Conservation (phyloP, 257 asterid species). For the Plantago elongata region DNA sequence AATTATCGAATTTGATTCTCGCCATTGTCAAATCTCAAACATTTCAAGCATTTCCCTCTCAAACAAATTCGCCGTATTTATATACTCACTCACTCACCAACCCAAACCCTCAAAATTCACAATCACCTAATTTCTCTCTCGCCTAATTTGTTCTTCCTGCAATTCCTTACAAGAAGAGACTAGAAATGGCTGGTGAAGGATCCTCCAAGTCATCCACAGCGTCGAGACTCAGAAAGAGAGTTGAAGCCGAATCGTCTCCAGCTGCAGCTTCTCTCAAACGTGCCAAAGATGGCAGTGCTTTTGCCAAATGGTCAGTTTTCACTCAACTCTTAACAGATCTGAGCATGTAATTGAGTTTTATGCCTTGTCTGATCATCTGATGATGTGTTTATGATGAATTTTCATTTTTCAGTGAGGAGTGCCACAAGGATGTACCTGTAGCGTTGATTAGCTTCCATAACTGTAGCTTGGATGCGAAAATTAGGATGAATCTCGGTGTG, state of each 20-base stretch:
- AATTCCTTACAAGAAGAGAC: neutral
- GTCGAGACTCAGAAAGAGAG: slow-evolving; percentile 55
- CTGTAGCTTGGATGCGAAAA: slow-evolving; percentile 74
- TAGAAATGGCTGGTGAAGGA: slow-evolving; percentile 46
- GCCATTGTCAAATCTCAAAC: neutral
- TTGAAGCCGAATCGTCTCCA: slow-evolving; percentile 47
- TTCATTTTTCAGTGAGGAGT: slow-evolving; percentile 56
- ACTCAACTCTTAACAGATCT: neutral
- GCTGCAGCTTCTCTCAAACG: slow-evolving; percentile 50
- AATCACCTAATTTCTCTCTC: neutral
- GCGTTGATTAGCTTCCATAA: slow-evolving; percentile 75
- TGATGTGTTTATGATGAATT: neutral
- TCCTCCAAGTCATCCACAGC: slow-evolving; percentile 33
- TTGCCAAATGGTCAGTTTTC: slow-evolving; percentile 59
- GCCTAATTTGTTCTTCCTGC: too few species aligned
- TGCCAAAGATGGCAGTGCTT: slow-evolving; percentile 87
- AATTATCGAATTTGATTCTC: too few species aligned
- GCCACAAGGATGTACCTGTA: slow-evolving; percentile 67
- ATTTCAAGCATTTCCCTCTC: slow-evolving; percentile 5
- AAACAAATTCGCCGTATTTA: neutral
- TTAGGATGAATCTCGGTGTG: slow-evolving; percentile 74
- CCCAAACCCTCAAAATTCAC: neutral
- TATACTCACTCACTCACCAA: neutral
- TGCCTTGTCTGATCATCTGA: neutral
- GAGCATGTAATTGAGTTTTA: neutral